Percentiles rank a stretch among this genome's conserved stretches.
Evolutionary conservation across 2,329 filamentous ascomycete genomes (phyloP).

Genomic region (Sclerotinia borealis): DNA sequence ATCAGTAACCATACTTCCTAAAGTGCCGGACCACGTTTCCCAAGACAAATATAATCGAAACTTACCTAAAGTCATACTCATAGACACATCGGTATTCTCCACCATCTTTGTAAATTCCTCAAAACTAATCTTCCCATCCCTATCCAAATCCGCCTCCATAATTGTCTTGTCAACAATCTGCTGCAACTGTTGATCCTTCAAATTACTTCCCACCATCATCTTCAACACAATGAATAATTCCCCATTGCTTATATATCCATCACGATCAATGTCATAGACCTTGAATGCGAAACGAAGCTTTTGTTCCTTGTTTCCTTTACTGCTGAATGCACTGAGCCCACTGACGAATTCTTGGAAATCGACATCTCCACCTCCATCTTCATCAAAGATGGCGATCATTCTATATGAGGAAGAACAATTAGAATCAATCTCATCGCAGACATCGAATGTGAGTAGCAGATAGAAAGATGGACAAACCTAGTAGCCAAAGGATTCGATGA

Average conservation of each 20-base stretch:
- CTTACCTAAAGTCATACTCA: conserved; percentile 68
- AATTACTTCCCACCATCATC: conserved; percentile 99
- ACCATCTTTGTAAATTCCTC: conserved; percentile 99
- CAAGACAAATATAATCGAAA: conserved; percentile 19
- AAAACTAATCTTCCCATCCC: conserved; percentile 97
- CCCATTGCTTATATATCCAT: conserved; percentile 97
- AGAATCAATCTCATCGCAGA: not conserved
- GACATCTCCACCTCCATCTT: conserved; percentile 94
- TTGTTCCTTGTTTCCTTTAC: conserved; percentile 98
- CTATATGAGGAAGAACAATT: conserved; percentile 38
- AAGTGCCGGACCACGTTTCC: not conserved
- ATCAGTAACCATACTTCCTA: conserved; percentile 7
- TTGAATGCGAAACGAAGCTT: conserved; percentile 98
- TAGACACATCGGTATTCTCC: conserved; percentile 78
- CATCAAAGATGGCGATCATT: conserved; percentile 99
- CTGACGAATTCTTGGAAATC: conserved; percentile 99
- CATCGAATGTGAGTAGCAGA: not conserved
- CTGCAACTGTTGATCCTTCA: conserved; percentile 98
- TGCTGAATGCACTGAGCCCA: conserved; percentile 89
- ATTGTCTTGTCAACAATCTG: conserved; percentile 99
- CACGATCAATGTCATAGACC: conserved; percentile 98
- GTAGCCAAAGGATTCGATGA: conserved; percentile 96
- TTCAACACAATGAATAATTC: conserved; percentile 99
- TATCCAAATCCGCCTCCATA: conserved; percentile 96
- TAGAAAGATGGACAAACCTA: conserved; percentile 46